Evolutionary conservation across 2,329 filamentous ascomycete genomes (phyloP).

Genomic region (Magnaporthiopsis rhizophila): DNA sequence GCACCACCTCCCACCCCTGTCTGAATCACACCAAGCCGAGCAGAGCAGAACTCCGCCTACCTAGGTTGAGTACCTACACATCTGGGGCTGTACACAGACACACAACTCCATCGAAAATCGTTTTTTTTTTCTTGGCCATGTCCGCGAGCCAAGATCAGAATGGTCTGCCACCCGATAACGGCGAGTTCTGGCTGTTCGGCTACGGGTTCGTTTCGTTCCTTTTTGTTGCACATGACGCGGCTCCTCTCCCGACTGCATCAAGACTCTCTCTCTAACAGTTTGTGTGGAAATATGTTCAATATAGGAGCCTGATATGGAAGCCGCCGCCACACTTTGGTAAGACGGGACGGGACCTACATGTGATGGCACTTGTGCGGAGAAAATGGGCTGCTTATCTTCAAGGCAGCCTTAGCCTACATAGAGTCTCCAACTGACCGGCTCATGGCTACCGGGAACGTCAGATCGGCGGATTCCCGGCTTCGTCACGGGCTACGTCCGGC

Average conservation of each 20-base stretch:
- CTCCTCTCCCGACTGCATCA: not conserved
- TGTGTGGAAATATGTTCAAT: not conserved
- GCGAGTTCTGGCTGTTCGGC: slow-evolving; percentile 92
- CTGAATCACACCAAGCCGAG: no score
- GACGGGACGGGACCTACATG: slow-evolving; percentile 7
- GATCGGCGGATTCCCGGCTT: slow-evolving; percentile 82
- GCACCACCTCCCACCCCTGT: no score
- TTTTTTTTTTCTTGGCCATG: not conserved
- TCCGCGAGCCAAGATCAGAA: not conserved
- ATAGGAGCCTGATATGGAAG: slow-evolving; percentile 94
- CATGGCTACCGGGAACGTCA: slow-evolving; percentile 26
- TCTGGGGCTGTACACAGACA: no score
- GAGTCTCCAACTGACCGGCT: slow-evolving; percentile 1
- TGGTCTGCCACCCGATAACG: slow-evolving; percentile 14
- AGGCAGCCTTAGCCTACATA: not conserved
- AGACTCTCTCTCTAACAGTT: no score
- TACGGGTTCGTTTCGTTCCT: slow-evolving; percentile 59
- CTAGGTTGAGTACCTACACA: no score
- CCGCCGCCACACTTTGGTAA: slow-evolving; percentile 91
- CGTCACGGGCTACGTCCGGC: slow-evolving; percentile 85
- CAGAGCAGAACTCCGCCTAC: no score
- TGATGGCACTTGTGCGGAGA: not conserved
- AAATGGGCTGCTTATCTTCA: slow-evolving; percentile 2
- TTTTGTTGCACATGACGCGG: slow-evolving; percentile 3
- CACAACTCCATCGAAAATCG: no score